Evolutionary conservation across 768 basidiomycete species (phyloP).

Genomic region (Suillus subalutaceus): DNA sequence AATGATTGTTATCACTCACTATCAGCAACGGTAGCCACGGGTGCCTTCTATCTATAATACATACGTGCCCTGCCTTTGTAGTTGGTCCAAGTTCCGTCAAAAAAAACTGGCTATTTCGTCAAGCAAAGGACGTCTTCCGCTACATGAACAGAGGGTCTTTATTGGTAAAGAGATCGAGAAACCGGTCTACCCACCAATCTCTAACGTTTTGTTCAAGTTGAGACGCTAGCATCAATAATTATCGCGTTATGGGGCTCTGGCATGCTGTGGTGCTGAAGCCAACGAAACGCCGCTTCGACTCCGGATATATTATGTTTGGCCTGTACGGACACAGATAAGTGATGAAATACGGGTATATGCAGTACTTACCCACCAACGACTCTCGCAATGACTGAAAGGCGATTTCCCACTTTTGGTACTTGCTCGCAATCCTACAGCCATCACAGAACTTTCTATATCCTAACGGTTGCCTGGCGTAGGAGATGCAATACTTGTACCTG

Average conservation of each 20-base stretch:
- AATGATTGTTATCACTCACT: not conserved
- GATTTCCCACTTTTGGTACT: not conserved
- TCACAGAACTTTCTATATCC: not conserved
- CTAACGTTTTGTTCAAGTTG: slow-evolving; percentile 38
- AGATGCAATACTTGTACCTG: slow-evolving; percentile 22
- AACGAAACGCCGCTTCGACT: slow-evolving; percentile 48
- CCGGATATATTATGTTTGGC: slow-evolving; percentile 37
- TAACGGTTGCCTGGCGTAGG: slow-evolving; percentile 7
- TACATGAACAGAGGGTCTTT: not conserved
- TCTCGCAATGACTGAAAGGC: not conserved
- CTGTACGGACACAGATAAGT: not conserved
- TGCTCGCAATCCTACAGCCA: slow-evolving; percentile 8
- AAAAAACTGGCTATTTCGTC: slow-evolving; percentile 8
- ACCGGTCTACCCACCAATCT: not conserved
- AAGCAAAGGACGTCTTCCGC: slow-evolving; percentile 1
- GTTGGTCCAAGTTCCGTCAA: slow-evolving; percentile 10
- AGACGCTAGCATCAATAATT: slow-evolving; percentile 47
- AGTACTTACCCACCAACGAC: not conserved
- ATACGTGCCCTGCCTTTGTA: slow-evolving; percentile 5
- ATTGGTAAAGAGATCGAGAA: not conserved
- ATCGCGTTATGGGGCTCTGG: slow-evolving; percentile 41
- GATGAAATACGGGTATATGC: not conserved
- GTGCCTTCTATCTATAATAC: slow-evolving; percentile 2
- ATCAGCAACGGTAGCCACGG: not conserved
- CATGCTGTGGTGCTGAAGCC: slow-evolving; percentile 49